phyloP scores from a whole-genome alignment of 495 filamentous ascomycete species.

The Penicillium fimorum region DNA sequence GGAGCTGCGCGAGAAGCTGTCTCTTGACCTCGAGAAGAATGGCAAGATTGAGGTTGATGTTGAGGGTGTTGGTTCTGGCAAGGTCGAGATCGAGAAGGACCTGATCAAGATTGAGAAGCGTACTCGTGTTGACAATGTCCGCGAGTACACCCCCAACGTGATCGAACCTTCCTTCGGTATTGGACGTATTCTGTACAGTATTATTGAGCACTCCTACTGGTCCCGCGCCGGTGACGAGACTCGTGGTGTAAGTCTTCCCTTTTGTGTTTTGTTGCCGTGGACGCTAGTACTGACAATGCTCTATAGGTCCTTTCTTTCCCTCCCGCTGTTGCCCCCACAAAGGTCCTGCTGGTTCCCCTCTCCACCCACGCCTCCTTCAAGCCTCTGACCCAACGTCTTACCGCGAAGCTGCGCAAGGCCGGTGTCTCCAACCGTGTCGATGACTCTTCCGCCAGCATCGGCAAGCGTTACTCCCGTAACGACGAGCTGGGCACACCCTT shows the following conservation, averaged over 20 bases:
- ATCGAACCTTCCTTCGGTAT: conserved; percentile 88
- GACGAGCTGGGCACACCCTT: conserved; percentile 67
- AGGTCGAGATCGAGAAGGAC: conserved; percentile 69
- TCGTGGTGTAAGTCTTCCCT: conserved; percentile 55
- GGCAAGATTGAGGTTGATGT: conserved; percentile 70
- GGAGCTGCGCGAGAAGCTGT: conserved; percentile 67
- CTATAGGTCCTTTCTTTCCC: conserved; percentile 65
- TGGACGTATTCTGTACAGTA: conserved; percentile 72
- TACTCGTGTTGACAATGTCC: conserved; percentile 63
- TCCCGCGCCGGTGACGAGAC: conserved; percentile 61
- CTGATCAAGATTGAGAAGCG: conserved; percentile 69
- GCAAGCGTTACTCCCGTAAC: conserved; percentile 66
- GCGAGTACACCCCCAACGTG: conserved; percentile 80
- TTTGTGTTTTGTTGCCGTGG: neutral
- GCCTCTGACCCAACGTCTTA: conserved; percentile 52
- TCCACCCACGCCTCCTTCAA: conserved; percentile 58
- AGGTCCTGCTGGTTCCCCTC: conserved; percentile 67
- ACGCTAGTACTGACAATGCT: conserved; percentile 10
- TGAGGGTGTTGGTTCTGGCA: conserved; percentile 58
- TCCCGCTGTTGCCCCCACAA: conserved; percentile 63
- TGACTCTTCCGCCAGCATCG: conserved; percentile 65
- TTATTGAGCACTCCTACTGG: conserved; percentile 82
- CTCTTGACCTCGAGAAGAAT: conserved; percentile 59
- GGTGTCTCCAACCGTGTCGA: conserved; percentile 65
- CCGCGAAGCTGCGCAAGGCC: conserved; percentile 52